Percentiles rank a stretch among this genome's conserved stretches.
Conservation (phyloP, 345 rosid genomes). For the Syzygium grande region DNA sequence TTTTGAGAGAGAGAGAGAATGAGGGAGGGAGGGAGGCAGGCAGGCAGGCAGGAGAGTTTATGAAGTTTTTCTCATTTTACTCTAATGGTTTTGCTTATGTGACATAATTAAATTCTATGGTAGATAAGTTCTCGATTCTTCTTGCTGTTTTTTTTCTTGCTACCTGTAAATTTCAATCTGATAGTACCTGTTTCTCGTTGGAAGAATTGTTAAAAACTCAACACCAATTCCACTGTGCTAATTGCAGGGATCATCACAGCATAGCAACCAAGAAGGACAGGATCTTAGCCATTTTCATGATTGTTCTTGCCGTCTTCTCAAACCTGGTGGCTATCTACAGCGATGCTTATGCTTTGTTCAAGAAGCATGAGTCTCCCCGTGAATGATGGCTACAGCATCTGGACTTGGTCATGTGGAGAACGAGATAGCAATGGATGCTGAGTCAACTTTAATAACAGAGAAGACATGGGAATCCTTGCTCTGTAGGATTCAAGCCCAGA, state of each 20-base stretch:
- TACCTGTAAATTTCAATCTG: neutral
- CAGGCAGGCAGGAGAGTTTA: neutral
- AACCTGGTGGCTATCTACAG: constrained; percentile 70
- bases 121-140: neutral
- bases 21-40: too few species aligned
- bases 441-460: neutral
- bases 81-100: neutral
- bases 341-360: constrained; percentile 53
- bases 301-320: constrained; percentile 69
- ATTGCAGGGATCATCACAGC: constrained; percentile 63
- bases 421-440: neutral
- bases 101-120: neutral
- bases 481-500: neutral
- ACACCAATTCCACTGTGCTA: neutral
- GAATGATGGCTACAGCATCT: neutral
- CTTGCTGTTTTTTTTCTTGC: neutral
- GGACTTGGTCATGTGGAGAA: neutral
- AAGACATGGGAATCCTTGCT: neutral
- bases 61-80: neutral
- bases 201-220: neutral
- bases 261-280: constrained; percentile 70
- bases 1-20: neutral
- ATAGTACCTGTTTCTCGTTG: neutral
- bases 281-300: constrained; percentile 52
- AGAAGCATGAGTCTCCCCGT: constrained; percentile 5